phyloP scores from a whole-genome alignment of 306 rosid species.

The Pueraria montana region DNA sequence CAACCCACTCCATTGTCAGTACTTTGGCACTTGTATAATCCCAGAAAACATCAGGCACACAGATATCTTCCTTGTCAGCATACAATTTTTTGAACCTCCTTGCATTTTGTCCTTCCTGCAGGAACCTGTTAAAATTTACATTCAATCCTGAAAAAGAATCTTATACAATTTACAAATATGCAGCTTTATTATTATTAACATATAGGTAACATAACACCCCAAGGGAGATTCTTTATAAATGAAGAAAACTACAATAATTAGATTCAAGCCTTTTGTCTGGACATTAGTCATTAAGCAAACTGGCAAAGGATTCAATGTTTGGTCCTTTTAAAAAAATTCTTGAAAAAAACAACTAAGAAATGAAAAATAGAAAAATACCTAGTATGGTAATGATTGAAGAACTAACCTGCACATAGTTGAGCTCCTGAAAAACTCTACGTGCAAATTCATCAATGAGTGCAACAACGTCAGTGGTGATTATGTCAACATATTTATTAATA shows the following conservation, averaged over 20 bases:
- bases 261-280: background rate
- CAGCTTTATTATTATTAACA: slow-evolving; percentile 14
- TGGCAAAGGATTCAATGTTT: background rate
- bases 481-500: slow-evolving; percentile 82
- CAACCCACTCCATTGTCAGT: slow-evolving; percentile 93
- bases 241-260: background rate
- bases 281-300: background rate
- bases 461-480: slow-evolving; percentile 82
- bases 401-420: slow-evolving; percentile 91
- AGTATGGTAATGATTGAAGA: slow-evolving; percentile 25
- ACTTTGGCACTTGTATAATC: slow-evolving; percentile 88
- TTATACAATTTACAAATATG: slow-evolving; percentile 24
- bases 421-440: slow-evolving; percentile 91
- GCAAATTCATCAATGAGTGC: slow-evolving; percentile 94
- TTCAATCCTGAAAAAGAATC: slow-evolving; percentile 66
- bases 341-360: background rate
- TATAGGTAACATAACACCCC: background rate
- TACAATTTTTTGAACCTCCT: slow-evolving; percentile 88
- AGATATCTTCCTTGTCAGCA: slow-evolving; percentile 85
- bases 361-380: background rate
- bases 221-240: background rate
- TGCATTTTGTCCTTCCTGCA: slow-evolving; percentile 97
- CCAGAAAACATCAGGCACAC: slow-evolving; percentile 95
- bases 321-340: background rate
- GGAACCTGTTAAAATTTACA: slow-evolving; percentile 81